A percentile compares a stretch with the other conserved stretches of the same genome.
These are phyloP conservation scores for Lasiodiplodia hormozganensis DNA, from an alignment of 2,329 filamentous ascomycete species.

Conservation along the genomic window DNA sequence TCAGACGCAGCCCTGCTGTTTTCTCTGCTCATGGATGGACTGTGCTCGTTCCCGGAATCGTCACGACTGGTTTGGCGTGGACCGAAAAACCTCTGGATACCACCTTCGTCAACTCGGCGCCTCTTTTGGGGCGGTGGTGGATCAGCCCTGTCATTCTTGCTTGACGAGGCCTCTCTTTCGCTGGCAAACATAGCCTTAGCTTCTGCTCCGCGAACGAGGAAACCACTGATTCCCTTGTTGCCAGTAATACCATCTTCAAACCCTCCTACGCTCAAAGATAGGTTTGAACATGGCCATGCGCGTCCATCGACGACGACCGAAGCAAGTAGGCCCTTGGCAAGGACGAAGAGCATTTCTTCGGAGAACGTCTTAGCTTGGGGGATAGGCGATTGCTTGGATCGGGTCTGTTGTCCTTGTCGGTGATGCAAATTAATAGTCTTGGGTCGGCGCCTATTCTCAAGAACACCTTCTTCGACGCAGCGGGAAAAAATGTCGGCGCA, in stretches of 20 bases:
- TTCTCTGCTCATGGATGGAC: slow-evolving; percentile 12
- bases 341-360: slow-evolving; percentile 73
- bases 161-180: slow-evolving; percentile 6
- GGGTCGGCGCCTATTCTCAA: slow-evolving; percentile 86
- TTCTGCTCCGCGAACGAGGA: slow-evolving; percentile 74
- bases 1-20: slow-evolving; percentile 13
- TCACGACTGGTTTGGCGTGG: slow-evolving; percentile 15
- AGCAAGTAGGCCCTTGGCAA: slow-evolving; percentile 76
- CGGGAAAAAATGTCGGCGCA: slow-evolving; percentile 88
- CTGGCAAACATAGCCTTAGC: slow-evolving; percentile 55
- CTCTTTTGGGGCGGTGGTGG: slow-evolving; percentile 36
- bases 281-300: slow-evolving; percentile 90
- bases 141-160: background rate
- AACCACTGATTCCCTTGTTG: slow-evolving; percentile 85
- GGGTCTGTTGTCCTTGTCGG: slow-evolving; percentile 73
- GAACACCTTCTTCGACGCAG: slow-evolving; percentile 86
- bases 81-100: slow-evolving; percentile 46
- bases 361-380: slow-evolving; percentile 76
- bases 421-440: slow-evolving; percentile 87
- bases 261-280: slow-evolving; percentile 86
- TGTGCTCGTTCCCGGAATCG: slow-evolving; percentile 24
- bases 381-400: slow-evolving; percentile 78
- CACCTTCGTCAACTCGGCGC: slow-evolving; percentile 41
- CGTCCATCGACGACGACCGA: slow-evolving; percentile 80
- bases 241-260: slow-evolving; percentile 87